Conservation (phyloP, 495 filamentous ascomycete species). For the Aspergillus panamensis region DNA sequence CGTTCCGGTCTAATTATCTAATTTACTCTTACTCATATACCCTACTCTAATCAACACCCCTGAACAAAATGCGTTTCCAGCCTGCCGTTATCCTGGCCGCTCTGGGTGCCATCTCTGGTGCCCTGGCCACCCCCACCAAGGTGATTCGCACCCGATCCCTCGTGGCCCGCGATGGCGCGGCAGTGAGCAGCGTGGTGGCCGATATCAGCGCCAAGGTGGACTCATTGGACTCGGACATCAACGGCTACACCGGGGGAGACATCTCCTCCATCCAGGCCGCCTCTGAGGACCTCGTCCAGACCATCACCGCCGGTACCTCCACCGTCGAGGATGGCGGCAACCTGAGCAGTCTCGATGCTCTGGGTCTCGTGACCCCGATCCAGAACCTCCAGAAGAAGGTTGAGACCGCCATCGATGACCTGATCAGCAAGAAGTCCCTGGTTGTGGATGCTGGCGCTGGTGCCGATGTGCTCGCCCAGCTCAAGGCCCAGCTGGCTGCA, state of each 20-base stretch:
- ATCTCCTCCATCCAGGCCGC: constrained; percentile 25
- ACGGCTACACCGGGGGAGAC: constrained; percentile 33
- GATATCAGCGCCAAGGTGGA: constrained; percentile 30
- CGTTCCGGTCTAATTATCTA: not conserved
- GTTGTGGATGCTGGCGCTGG: constrained; percentile 36
- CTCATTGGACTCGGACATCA: constrained; percentile 34
- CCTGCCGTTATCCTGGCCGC: constrained; percentile 4
- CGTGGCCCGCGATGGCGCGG: constrained; percentile 30
- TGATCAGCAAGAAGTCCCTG: constrained; percentile 34
- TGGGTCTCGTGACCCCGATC: constrained; percentile 31
- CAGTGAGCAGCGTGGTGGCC: constrained; percentile 30
- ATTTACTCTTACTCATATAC: not conserved
- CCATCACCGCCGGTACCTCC: constrained; percentile 27
- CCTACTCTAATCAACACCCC: not conserved
- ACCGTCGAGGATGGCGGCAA: not conserved
- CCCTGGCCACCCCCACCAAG: constrained; percentile 22
- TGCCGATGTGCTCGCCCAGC: constrained; percentile 21
- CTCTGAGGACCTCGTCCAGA: constrained; percentile 27
- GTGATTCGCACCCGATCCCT: constrained; percentile 19
- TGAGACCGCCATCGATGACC: constrained; percentile 27
- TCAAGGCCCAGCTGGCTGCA: constrained; percentile 31
- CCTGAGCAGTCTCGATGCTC: constrained; percentile 28
- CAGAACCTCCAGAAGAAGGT: constrained; percentile 29
- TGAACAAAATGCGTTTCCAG: constrained; percentile 4
- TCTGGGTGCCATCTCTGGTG: constrained; percentile 12